Evolutionary conservation across 768 basidiomycete genomes (phyloP).

Genomic region (Trametes elegans): DNA sequence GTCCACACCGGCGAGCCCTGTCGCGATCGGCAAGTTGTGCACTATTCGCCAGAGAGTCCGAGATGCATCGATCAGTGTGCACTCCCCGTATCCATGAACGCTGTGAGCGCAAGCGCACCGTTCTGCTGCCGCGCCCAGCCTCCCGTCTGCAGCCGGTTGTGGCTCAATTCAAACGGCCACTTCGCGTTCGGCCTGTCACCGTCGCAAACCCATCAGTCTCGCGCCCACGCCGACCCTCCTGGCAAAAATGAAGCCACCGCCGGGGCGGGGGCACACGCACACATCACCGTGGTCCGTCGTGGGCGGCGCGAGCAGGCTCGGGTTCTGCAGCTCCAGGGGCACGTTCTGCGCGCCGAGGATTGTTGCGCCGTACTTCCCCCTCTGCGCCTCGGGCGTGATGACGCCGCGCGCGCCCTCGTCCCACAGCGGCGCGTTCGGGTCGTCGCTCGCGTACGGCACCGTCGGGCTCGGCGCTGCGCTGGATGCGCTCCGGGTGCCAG

Average conservation of each 20-base stretch:
- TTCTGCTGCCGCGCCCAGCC: constrained; percentile 63
- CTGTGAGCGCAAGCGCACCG: constrained; percentile 33
- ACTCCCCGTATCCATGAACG: no score
- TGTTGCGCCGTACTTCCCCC: constrained; percentile 25
- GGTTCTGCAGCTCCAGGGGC: constrained; percentile 32
- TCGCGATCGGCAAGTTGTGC: constrained; percentile 48
- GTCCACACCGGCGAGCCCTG: constrained; percentile 34
- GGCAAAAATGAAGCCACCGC: neutral
- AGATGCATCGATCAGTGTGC: neutral
- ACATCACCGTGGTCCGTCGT: constrained; percentile 34
- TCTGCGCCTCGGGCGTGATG: constrained; percentile 36
- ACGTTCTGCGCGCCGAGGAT: constrained; percentile 35
- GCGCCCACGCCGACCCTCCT: neutral
- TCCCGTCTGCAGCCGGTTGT: constrained; percentile 54
- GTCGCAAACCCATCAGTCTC: neutral
- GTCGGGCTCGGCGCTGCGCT: constrained; percentile 28
- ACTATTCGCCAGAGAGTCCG: constrained; percentile 29
- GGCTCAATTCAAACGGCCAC: constrained; percentile 56
- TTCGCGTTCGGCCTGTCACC: constrained; percentile 44
- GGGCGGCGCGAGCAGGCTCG: constrained; percentile 33
- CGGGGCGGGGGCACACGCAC: no score
- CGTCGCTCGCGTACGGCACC: constrained; percentile 23
- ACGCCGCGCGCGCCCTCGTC: constrained; percentile 6
- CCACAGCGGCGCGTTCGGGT: constrained; percentile 23
- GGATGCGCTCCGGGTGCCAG: constrained; percentile 24